Evolutionary conservation across 192 early-diverging fungal species (phyloP).

Genomic region (Umbelopsis vinacea): DNA sequence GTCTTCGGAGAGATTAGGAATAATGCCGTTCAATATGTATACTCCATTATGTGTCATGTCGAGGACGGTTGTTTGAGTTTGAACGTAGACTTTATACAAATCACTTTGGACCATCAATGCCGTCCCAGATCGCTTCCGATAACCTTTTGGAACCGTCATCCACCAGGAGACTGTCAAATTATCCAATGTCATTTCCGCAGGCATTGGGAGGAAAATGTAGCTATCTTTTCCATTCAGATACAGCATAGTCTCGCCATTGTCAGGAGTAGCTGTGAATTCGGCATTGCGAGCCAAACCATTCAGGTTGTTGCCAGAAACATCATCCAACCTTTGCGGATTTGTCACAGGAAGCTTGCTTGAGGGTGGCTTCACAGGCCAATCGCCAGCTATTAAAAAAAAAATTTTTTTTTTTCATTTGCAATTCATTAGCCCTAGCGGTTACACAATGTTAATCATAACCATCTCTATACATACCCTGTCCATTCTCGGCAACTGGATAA

Average conservation of each 20-base stretch:
- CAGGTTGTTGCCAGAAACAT: slow-evolving; percentile 37
- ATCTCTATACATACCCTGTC: slow-evolving; percentile 27
- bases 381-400: slow-evolving; percentile 28
- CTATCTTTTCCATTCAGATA: slow-evolving; percentile 27
- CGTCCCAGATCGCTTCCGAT: slow-evolving; percentile 21
- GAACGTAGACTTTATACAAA: slow-evolving; percentile 1
- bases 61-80: neutral
- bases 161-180: slow-evolving; percentile 40
- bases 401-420: neutral
- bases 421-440: neutral
- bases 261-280: neutral
- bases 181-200: slow-evolving; percentile 5
- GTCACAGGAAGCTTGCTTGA: neutral
- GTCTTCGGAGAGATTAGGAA: slow-evolving; percentile 13
- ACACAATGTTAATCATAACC: neutral
- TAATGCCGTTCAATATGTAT: slow-evolving; percentile 10
- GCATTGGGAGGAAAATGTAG: slow-evolving; percentile 39
- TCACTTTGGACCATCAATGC: slow-evolving; percentile 40
- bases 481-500: slow-evolving; percentile 18
- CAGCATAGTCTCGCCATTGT: slow-evolving; percentile 4
- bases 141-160: slow-evolving; percentile 29
- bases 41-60: slow-evolving; percentile 19
- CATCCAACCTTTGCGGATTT: slow-evolving; percentile 25
- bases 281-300: slow-evolving; percentile 29
- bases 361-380: slow-evolving; percentile 32